These are phyloP conservation scores for Fusarium mangiferae DNA, from an alignment of 2,329 filamentous ascomycete species.

Conservation along the genomic window DNA sequence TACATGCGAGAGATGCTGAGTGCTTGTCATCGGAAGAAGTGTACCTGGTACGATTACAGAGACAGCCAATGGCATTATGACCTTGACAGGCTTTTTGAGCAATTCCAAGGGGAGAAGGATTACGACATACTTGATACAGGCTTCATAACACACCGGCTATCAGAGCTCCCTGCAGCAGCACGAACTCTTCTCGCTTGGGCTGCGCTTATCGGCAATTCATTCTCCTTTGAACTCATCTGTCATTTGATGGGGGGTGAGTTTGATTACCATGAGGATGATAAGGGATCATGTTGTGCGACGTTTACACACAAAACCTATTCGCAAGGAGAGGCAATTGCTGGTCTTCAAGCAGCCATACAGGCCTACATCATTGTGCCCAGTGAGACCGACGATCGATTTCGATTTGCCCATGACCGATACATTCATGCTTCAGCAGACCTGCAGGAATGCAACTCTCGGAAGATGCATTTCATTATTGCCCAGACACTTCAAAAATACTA, in stretches of 20 bases:
- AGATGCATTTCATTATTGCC: conserved; percentile 93
- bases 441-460: conserved; percentile 73
- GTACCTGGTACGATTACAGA: conserved; percentile 91
- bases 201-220: conserved; percentile 81
- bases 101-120: conserved; percentile 82
- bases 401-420: conserved; percentile 90
- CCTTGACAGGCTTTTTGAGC: conserved; percentile 84
- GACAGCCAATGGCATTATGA: conserved; percentile 86
- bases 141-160: conserved; percentile 82
- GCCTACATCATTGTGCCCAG: conserved; percentile 84
- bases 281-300: conserved; percentile 42
- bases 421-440: conserved; percentile 78
- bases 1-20: conserved; percentile 92
- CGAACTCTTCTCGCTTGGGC: conserved; percentile 87
- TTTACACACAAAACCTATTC: conserved; percentile 56
- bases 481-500: conserved; percentile 82
- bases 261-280: conserved; percentile 65
- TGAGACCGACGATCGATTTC: conserved; percentile 86
- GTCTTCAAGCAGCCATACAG: conserved; percentile 83
- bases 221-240: conserved; percentile 84
- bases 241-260: conserved; percentile 81
- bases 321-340: conserved; percentile 76
- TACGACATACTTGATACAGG: conserved; percentile 83
- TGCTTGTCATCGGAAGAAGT: conserved; percentile 85
- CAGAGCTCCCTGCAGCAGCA: conserved; percentile 79